Conservation (phyloP, 169 alveolate genomes). For the Plasmodium knowlesi region DNA sequence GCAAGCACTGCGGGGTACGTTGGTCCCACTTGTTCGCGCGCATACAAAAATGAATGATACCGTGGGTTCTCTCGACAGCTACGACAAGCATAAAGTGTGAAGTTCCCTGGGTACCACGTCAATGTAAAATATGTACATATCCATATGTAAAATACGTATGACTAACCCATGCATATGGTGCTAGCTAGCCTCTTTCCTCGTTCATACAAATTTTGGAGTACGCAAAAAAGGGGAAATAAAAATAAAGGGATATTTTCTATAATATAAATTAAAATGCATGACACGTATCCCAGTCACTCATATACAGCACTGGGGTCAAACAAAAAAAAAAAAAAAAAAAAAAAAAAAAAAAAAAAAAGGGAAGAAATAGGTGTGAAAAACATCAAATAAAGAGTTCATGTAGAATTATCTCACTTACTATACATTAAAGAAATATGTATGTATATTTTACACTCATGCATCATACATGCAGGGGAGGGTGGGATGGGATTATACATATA, state of each 20-base stretch:
- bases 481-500: neutral
- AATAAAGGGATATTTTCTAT: neutral
- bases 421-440: neutral
- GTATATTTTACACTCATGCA: neutral
- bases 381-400: neutral
- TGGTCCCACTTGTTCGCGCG: neutral
- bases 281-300: neutral
- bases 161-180: neutral
- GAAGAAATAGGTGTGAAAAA: neutral
- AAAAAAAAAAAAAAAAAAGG: too few species aligned
- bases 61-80: neutral
- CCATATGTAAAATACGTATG: constrained; percentile 1
- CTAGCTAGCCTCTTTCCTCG: neutral
- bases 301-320: neutral
- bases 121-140: constrained; percentile 1
- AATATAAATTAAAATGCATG: neutral
- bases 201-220: neutral
- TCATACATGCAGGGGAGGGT: neutral
- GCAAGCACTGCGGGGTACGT: neutral
- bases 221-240: neutral
- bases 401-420: neutral
- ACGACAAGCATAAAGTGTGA: neutral
- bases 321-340: too few species aligned
- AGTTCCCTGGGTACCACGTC: neutral
- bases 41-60: neutral